Evolutionary conservation across 805 yeast genomes (phyloP), one percentile per base, ranked within the genome.

Genomic region (Candida chilensis): DNA sequence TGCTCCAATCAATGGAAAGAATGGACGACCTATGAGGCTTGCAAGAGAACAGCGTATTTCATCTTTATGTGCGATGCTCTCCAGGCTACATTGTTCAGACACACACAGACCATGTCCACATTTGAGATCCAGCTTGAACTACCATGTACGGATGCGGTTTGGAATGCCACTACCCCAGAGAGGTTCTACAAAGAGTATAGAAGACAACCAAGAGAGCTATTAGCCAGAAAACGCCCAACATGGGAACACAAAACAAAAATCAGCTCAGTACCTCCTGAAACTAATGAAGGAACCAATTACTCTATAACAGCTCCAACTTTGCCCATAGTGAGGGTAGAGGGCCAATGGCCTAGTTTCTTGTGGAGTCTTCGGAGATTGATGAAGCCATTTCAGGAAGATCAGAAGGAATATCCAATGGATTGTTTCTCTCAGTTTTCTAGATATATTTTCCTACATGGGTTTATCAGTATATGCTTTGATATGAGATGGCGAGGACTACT

Each of bases 1-100:
- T 17, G 11, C 18, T n/a, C 14, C 4, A 17, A 17, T 15, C 37
- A 36, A 27, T 71, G 77, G 77, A 35, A 42, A 6, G 52, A 57
- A 14, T 71, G 77, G 77, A 50, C 61, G 3, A 34, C 48, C 16
- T 60, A 57, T 37, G 77, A 71, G 37, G 47, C 62, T 19, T 41
- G 56, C 33, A 71, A 68, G 38, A 42, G 72, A 32, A 38, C 57
- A 3, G 59, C 62, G 0, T 64, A 52, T 29, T 60, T 65, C 33
- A 60, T 55, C n/a, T 61, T 58, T 33, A 41, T 63, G 1, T 40
- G 57, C 24, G 72, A 66, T 34, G 43, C 66, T 4, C 68, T 63
- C 32, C 55, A 49, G 13, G 53, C 60, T 1, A 48, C 57, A 16
- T 44, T 64, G 10, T 47, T 50, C 32, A 42, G 52, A 3, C 52